Evolutionary conservation across 2,329 filamentous ascomycete species (phyloP).

Genomic region (Phoma sp.): DNA sequence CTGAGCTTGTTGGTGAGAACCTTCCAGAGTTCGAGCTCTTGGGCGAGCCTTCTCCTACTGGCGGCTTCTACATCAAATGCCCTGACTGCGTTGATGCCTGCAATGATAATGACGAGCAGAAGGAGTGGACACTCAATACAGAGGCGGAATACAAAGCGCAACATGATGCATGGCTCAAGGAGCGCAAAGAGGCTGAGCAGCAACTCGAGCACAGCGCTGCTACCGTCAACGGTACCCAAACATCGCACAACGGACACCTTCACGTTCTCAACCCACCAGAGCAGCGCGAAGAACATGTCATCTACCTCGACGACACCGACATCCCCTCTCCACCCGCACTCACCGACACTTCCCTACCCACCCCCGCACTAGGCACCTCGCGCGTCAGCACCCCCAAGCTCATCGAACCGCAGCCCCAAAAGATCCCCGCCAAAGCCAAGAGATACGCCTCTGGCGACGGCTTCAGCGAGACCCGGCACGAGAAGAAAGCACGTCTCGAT

Average conservation of each 20-base stretch:
- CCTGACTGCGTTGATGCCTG: conserved; percentile 46
- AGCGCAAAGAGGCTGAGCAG: conserved; percentile 25
- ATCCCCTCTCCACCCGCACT: conserved; percentile 32
- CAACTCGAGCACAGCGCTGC: conserved; percentile 19
- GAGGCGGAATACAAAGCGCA: conserved; percentile 35
- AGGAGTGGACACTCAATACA: conserved; percentile 32
- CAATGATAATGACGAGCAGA: conserved; percentile 28
- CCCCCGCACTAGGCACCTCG: conserved; percentile 30
- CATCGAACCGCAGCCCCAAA: background rate
- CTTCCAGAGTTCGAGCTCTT: conserved; percentile 62
- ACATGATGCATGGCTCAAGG: conserved; percentile 29
- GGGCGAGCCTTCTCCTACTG: conserved; percentile 50
- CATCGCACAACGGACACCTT: background rate
- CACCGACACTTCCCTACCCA: conserved; percentile 36
- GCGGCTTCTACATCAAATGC: conserved; percentile 63
- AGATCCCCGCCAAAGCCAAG: background rate
- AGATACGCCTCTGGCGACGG: conserved; percentile 8
- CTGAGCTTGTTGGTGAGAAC: conserved; percentile 59
- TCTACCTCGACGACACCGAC: conserved; percentile 23
- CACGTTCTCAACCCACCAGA: background rate
- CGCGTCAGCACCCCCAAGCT: conserved; percentile 33
- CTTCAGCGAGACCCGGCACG: conserved; percentile 7
- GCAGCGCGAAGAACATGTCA: conserved; percentile 4
- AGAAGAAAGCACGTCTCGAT: conserved; percentile 27
- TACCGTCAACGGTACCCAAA: background rate